Percentiles rank a stretch among this genome's conserved stretches.
These are phyloP conservation scores for Penicillium fimorum DNA, from an alignment of 495 filamentous ascomycete genomes.

Conservation along the genomic window DNA sequence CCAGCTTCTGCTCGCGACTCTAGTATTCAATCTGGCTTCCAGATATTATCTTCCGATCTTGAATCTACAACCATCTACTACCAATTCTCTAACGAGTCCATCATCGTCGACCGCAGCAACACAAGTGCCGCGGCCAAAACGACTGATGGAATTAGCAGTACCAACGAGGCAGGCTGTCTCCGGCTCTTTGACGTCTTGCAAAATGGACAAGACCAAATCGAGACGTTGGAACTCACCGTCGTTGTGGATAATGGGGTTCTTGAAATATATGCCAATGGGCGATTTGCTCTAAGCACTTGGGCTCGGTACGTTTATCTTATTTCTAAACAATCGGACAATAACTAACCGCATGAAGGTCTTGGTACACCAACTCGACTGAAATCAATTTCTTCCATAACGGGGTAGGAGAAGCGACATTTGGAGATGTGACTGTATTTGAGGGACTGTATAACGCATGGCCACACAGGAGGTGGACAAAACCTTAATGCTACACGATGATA, in stretches of 20 bases:
- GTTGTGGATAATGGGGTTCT: slow-evolving; percentile 22
- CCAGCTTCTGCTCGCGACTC: slow-evolving; percentile 18
- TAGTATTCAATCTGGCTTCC: slow-evolving; percentile 18
- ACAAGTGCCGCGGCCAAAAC: slow-evolving; percentile 23
- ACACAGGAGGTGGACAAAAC: slow-evolving; percentile 3
- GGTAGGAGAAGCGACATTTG: slow-evolving; percentile 14
- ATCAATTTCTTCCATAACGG: slow-evolving; percentile 26
- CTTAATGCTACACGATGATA: neutral
- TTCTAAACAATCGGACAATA: too few relatives aligned
- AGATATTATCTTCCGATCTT: slow-evolving; percentile 17
- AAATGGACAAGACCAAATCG: slow-evolving; percentile 10
- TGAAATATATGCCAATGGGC: slow-evolving; percentile 26
- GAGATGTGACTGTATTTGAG: slow-evolving; percentile 18
- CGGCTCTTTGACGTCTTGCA: slow-evolving; percentile 19
- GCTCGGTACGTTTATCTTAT: slow-evolving; percentile 15
- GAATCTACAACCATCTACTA: slow-evolving; percentile 24
- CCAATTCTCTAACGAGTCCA: slow-evolving; percentile 27
- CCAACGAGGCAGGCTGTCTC: slow-evolving; percentile 17
- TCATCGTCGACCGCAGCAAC: slow-evolving; percentile 22
- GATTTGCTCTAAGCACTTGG: slow-evolving; percentile 24
- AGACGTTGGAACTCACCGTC: slow-evolving; percentile 22
- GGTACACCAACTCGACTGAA: slow-evolving; percentile 25
- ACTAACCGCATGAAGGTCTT: slow-evolving; percentile 17
- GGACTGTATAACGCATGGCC: slow-evolving; percentile 26
- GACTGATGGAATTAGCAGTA: slow-evolving; percentile 16